Base-by-base conservation (phyloP, 306 rosid genomes). In the Sicyos baderoa region DNA sequence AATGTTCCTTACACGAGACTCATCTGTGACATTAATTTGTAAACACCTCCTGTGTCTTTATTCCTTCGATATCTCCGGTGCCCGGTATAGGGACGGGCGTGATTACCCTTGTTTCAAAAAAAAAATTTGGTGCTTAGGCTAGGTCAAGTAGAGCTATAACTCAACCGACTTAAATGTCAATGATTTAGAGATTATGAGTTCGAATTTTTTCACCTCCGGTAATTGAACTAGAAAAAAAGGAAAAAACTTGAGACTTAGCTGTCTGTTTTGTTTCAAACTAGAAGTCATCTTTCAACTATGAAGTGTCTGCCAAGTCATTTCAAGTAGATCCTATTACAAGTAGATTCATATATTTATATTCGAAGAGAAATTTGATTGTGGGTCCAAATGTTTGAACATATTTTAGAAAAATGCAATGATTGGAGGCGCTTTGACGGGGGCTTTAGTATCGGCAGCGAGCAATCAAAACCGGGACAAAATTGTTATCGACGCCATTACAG, bases 401-500 rank as follows among this genome's bases (percentile, higher is more conserved):
- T 55, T 81, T 75, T 88, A 92, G 97, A 92, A 86, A 82, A 92
- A 92, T 79, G 97, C 97, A 17, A 71, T 86, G 97, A 75, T 92
- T 63, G 96, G 96, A 48, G 97, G 97, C 71, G 90, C 83, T 71
- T 25, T 89, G 69, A 86, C 97, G 4, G 97, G 97, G 67, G 97
- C 97, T 22, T 9, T 89, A 15, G 78, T 82, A 50, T 92, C 98
- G 54, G 83, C 84, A 37, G 86, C 67, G 21, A 76, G 47, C 84
- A 75, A 54, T 27, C 65, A 57, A 35, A 53, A 79, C 76, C 76
- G 25, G 74, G 95, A 92, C 72, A 87, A 74, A 64, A 9, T 92
- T 61, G 76, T 83, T 7, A 49, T 79, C 0, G 92, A 89, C 73
- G 93, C 96, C 77, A 86, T 92, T 57, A 83, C 98, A 0, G 96